These are phyloP conservation scores for Westerdykella ornata DNA, from an alignment of 2,329 filamentous ascomycete species.

Conservation along the genomic window DNA sequence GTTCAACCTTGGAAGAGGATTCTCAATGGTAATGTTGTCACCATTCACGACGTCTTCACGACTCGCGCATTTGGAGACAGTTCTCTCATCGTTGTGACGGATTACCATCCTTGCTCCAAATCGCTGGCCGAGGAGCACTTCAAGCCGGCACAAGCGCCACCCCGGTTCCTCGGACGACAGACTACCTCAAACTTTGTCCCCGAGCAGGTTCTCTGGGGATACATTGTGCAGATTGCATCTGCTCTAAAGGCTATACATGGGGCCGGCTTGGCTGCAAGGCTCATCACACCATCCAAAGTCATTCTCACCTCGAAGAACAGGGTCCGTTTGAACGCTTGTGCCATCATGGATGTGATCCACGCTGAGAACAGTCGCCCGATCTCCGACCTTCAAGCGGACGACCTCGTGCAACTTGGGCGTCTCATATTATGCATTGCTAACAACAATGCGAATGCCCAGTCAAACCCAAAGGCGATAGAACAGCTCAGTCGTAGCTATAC, in stretches of 20 bases:
- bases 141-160: slow-evolving; percentile 23
- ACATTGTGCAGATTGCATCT: slow-evolving; percentile 84
- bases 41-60: slow-evolving; percentile 86
- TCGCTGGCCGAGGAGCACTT: slow-evolving; percentile 82
- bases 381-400: slow-evolving; percentile 76
- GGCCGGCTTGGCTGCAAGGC: slow-evolving; percentile 72
- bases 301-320: slow-evolving; percentile 86
- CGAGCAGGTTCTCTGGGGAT: slow-evolving; percentile 82
- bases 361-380: slow-evolving; percentile 64
- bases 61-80: slow-evolving; percentile 89
- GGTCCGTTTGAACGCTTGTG: slow-evolving; percentile 80
- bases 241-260: slow-evolving; percentile 81
- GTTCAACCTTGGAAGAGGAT: slow-evolving; percentile 88
- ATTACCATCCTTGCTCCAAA: slow-evolving; percentile 87
- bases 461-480: slow-evolving; percentile 67
- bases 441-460: slow-evolving; percentile 52
- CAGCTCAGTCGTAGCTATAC: slow-evolving; percentile 72
- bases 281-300: slow-evolving; percentile 82
- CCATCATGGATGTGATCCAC: slow-evolving; percentile 81
- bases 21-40: slow-evolving; percentile 73
- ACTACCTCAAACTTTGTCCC: slow-evolving; percentile 36
- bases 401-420: slow-evolving; percentile 76
- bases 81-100: slow-evolving; percentile 87
- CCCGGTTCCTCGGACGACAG: slow-evolving; percentile 36
- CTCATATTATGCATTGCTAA: slow-evolving; percentile 77